Percentiles rank a stretch among this genome's conserved stretches.
phyloP scores from a whole-genome alignment of 202 grass and related monocot species.

The Cymbopogon flexuosus region DNA sequence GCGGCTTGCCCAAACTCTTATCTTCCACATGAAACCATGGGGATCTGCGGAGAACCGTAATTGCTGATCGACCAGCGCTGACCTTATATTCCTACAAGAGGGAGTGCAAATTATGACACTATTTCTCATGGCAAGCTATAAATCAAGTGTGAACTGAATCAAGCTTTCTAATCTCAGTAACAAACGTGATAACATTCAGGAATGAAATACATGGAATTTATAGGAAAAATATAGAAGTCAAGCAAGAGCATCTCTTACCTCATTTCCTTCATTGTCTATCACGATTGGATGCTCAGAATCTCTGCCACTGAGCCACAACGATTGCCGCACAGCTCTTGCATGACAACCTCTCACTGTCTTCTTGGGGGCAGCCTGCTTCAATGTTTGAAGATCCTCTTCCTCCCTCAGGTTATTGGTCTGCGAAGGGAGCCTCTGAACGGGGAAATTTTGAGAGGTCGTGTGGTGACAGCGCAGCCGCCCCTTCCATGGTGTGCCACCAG shows the following conservation, averaged over 20 bases:
- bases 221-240: not conserved
- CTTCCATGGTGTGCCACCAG: slow-evolving; percentile 25
- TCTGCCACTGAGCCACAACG: not conserved
- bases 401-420: not conserved
- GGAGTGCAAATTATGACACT: slow-evolving; percentile 13
- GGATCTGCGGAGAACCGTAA: slow-evolving; percentile 33
- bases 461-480: slow-evolving; percentile 27
- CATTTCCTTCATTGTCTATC: not conserved
- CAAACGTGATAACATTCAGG: not conserved
- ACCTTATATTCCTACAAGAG: slow-evolving; percentile 26
- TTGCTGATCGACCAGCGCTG: not conserved
- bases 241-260: slow-evolving; percentile 15
- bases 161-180: not conserved
- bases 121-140: not conserved
- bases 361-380: not conserved
- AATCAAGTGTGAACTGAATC: not conserved
- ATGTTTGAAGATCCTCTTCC: not conserved
- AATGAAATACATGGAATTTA: not conserved
- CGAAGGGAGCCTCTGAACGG: not conserved
- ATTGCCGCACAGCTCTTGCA: not conserved
- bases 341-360: not conserved
- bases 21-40: slow-evolving; percentile 13
- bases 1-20: not conserved
- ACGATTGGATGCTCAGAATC: not conserved
- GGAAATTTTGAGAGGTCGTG: not conserved